Percentiles rank a stretch among this genome's conserved stretches.
These are phyloP conservation scores for Candida peoriensis DNA, from an alignment of 805 yeast species.

Conservation along the genomic window DNA sequence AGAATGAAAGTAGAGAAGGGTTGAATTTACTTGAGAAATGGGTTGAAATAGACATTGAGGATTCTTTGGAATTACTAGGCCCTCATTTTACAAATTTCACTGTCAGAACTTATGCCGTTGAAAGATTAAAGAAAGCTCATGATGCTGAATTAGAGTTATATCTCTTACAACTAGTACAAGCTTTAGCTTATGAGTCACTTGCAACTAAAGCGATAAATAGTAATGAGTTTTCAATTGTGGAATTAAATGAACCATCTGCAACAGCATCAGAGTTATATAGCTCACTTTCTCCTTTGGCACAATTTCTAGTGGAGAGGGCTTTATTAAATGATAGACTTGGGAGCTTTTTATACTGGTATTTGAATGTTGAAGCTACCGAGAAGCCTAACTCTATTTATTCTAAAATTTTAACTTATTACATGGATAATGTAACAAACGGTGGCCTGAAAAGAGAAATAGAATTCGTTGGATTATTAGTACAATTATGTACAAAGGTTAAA, in stretches of 20 bases:
- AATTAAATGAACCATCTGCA: slow-evolving; percentile 23
- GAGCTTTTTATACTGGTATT: slow-evolving; percentile 85
- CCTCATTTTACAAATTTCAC: slow-evolving; percentile 67
- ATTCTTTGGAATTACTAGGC: slow-evolving; percentile 81
- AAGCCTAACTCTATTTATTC: slow-evolving; percentile 39
- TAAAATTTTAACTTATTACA: slow-evolving; percentile 43
- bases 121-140: slow-evolving; percentile 68
- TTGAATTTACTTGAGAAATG: slow-evolving; percentile 64
- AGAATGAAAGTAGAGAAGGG: slow-evolving; percentile 73
- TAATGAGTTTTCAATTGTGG: slow-evolving; percentile 35
- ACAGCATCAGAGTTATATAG: slow-evolving; percentile 18
- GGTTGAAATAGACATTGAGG: slow-evolving; percentile 76
- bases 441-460: slow-evolving; percentile 52
- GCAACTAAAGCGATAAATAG: slow-evolving; percentile 4
- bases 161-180: slow-evolving; percentile 85
- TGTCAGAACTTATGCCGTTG: slow-evolving; percentile 85
- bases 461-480: slow-evolving; percentile 60
- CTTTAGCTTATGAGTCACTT: slow-evolving; percentile 67
- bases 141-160: slow-evolving; percentile 79
- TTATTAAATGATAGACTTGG: slow-evolving; percentile 63
- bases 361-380: slow-evolving; percentile 83
- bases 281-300: slow-evolving; percentile 57
- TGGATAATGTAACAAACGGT: slow-evolving; percentile 27
- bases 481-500: slow-evolving; percentile 61
- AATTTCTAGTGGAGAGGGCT: slow-evolving; percentile 71